Base-by-base conservation (phyloP, 345 rosid species). In the Aurinia saxatilis region DNA sequence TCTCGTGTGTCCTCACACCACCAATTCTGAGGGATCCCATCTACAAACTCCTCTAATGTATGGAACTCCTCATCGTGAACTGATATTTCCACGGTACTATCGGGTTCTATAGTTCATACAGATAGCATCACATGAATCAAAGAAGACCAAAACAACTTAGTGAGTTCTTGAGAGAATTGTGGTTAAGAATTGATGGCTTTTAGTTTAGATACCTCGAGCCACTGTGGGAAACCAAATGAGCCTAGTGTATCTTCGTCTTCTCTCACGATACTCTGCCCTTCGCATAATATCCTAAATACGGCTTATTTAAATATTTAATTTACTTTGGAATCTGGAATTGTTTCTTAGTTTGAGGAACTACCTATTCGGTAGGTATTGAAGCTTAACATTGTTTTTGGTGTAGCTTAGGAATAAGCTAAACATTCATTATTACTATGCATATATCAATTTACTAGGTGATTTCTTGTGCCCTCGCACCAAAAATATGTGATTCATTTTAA, bases 1-100 rank as follows among this genome's bases (percentile, higher is more conserved):
- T 95, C 98, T 34, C 84, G 65, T 11, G 85, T 83, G 69, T 90
- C 95, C 68, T 95, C 99, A 47, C 80, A 80, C 98, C 93, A 83
- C 96, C 95, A 90, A 68, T 80, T 82, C 50, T 90, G 96, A 1
- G 96, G 96, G 41, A 82, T 78, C 14, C 95, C 96, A 58, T 95
- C 99, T 18, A 78, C 91, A 17, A 73, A 73, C 71, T 95, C 99
- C 74, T 90, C 99, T 9, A 81, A 53, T 8, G 81, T 77, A 41
- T 82, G 91, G 41, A 78, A 83, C 48, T 90, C 99, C 71, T 90
- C 96, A 41, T 95, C 92, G 60, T 77, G 96, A 17, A 95, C 75
- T 1, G 91, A 49, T 13, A 95, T 64, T 14, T 95, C 98, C 42
- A 75, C 78, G 7, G 17, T 74, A 51, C 73, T 76, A 9, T 84